Percentiles rank a stretch among this genome's conserved stretches.
Conservation (phyloP, 169 alveolate species). For the Toxoplasma gondii region DNA sequence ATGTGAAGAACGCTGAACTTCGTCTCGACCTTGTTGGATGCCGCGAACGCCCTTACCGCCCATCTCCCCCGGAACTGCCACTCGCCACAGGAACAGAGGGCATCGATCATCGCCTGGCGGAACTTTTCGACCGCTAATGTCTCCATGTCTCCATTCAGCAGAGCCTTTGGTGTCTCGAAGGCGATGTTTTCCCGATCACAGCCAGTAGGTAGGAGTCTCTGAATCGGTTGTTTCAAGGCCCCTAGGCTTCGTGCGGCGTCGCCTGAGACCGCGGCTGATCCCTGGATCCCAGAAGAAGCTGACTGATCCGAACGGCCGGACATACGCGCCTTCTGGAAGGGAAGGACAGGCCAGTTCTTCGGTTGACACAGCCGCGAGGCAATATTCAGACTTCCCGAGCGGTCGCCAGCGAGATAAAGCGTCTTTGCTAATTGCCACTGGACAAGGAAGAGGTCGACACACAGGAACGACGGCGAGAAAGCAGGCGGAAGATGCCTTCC, state of each 20-base stretch:
- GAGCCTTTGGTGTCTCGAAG: no score
- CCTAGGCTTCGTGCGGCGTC: no score
- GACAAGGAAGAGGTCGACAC: constrained; percentile 37
- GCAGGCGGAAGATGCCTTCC: background rate
- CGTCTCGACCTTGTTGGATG: background rate
- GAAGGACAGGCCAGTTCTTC: constrained; percentile 37
- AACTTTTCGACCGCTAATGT: background rate
- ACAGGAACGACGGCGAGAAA: background rate
- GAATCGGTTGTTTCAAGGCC: background rate
- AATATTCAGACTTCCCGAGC: background rate
- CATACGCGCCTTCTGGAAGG: background rate
- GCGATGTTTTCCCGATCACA: background rate
- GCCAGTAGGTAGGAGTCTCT: background rate
- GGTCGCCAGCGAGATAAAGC: constrained; percentile 44
- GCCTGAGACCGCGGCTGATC: background rate
- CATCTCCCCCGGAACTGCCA: constrained; percentile 40
- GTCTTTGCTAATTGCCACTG: constrained; percentile 54
- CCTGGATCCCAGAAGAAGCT: background rate
- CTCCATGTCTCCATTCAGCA: no score
- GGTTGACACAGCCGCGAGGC: constrained; percentile 50
- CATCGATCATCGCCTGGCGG: background rate
- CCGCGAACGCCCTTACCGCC: background rate
- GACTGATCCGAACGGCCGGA: background rate
- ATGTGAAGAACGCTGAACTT: no score
- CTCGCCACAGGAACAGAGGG: constrained; percentile 59